Conservation (phyloP, 805 yeast species). For the Myxozyma nipponensis region DNA sequence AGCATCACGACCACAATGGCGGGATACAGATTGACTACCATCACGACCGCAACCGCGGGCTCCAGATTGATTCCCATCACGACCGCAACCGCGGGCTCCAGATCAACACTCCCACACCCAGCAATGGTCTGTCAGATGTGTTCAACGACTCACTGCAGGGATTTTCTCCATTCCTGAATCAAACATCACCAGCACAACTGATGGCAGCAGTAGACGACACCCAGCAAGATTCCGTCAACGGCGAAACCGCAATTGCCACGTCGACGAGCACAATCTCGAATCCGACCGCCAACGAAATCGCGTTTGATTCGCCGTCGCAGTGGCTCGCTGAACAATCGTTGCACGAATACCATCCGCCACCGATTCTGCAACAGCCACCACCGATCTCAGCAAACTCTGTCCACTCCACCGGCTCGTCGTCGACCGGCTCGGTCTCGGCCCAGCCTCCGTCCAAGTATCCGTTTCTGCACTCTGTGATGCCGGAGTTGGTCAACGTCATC, state of each 20-base stretch:
- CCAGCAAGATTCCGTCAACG: too few species aligned
- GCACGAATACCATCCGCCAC: conserved; percentile 12
- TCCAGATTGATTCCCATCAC: too few species aligned
- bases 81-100: too few species aligned
- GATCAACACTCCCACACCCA: background rate
- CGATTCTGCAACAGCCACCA: background rate
- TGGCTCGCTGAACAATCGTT: conserved; percentile 13
- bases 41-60: too few species aligned
- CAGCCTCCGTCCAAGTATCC: conserved; percentile 21
- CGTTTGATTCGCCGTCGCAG: background rate
- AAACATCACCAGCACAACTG: too few species aligned
- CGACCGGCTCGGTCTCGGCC: background rate
- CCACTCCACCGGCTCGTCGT: background rate
- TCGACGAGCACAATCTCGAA: background rate
- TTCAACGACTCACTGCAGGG: background rate
- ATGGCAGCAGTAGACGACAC: too few species aligned
- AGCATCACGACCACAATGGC: too few species aligned
- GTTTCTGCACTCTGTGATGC: conserved; percentile 26
- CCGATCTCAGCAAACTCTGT: conserved; percentile 2
- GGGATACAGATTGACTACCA: too few species aligned
- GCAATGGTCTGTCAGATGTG: background rate
- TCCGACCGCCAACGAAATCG: background rate
- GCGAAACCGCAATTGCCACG: background rate
- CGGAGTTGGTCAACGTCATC: conserved; percentile 23
- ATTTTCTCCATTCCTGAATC: background rate